Conservation (phyloP, 208 protist species). For the Crithidia mellificae region DNA sequence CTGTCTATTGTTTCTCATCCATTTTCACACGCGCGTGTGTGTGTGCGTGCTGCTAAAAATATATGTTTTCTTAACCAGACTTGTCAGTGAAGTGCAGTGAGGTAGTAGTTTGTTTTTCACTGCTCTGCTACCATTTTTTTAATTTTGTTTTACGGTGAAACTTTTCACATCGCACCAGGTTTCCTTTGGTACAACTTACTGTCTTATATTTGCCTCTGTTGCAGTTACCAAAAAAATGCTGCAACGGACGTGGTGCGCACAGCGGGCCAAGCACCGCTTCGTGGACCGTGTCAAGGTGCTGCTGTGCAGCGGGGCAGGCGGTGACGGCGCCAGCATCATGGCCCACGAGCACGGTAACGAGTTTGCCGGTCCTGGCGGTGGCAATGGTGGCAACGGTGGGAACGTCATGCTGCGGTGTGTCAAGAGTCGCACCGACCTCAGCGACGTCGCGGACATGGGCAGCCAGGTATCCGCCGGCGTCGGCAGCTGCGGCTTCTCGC, state of each 20-base stretch:
- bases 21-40: neutral
- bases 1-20: too few species aligned
- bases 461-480: conserved; percentile 58
- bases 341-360: conserved; percentile 87
- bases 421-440: conserved; percentile 53
- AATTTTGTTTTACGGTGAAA: too few species aligned
- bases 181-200: too few species aligned
- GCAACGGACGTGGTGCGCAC: conserved; percentile 1
- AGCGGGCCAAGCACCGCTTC: conserved; percentile 42
- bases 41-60: neutral
- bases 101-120: neutral
- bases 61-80: too few species aligned
- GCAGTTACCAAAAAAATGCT: too few species aligned
- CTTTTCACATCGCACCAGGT: too few species aligned
- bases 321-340: conserved; percentile 89
- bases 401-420: conserved; percentile 77
- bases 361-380: conserved; percentile 89
- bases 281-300: conserved; percentile 87
- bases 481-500: conserved; percentile 74
- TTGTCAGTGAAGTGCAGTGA: neutral
- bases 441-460: conserved; percentile 72
- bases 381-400: conserved; percentile 90
- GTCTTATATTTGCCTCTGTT: too few species aligned
- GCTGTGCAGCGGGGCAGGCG: conserved; percentile 79
- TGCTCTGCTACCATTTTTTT: too few species aligned